Conservation (phyloP, 345 rosid genomes). For the Balakata baccata region DNA sequence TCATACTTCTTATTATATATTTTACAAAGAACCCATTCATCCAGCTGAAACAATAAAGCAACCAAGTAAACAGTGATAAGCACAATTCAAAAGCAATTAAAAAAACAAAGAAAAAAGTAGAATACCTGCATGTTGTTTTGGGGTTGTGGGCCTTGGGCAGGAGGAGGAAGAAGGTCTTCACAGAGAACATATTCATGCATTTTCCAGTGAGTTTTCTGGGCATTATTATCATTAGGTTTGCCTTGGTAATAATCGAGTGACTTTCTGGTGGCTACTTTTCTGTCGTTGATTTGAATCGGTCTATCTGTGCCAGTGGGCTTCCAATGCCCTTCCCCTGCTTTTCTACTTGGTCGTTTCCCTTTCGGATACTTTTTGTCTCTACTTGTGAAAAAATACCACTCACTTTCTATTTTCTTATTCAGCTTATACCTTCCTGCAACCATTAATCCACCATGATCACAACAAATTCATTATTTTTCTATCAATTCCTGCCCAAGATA, state of each 20-base stretch:
- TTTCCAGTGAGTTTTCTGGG: neutral
- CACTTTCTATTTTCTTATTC: neutral
- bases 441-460: neutral
- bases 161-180: neutral
- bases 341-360: neutral
- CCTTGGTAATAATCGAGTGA: constrained; percentile 5
- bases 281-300: neutral
- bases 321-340: neutral
- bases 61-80: neutral
- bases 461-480: neutral
- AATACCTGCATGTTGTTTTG: neutral
- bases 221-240: neutral
- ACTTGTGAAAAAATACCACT: constrained; percentile 1
- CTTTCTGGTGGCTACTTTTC: neutral
- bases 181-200: constrained; percentile 7
- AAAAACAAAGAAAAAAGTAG: too few relatives aligned
- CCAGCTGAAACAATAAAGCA: neutral
- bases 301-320: neutral
- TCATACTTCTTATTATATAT: neutral
- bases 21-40: neutral
- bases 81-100: neutral
- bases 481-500: too few relatives aligned
- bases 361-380: neutral
- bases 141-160: neutral
- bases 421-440: neutral